phyloP scores from a whole-genome alignment of 352 stramenopile genomes.

The Pythium sp. region DNA sequence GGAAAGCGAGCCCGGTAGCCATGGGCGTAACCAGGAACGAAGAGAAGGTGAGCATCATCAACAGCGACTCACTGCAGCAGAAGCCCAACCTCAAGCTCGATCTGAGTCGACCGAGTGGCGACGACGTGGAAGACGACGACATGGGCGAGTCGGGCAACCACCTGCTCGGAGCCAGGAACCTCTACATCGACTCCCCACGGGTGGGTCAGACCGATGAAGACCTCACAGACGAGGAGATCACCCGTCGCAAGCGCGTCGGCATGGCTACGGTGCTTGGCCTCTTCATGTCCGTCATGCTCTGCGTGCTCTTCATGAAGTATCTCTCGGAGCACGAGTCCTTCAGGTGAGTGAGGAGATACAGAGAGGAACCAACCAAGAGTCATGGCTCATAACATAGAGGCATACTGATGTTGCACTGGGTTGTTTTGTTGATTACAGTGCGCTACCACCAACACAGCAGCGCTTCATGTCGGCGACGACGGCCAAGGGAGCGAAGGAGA shows the following conservation, averaged over 20 bases:
- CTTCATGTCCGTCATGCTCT: constrained; percentile 58
- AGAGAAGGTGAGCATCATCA: constrained; percentile 54
- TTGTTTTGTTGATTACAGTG: constrained; percentile 26
- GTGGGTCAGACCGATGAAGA: constrained; percentile 37
- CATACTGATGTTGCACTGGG: not conserved
- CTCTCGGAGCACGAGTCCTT: constrained; percentile 71
- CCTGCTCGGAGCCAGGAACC: constrained; percentile 39
- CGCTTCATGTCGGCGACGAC: constrained; percentile 77
- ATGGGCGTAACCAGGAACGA: constrained; percentile 27
- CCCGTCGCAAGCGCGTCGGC: constrained; percentile 51
- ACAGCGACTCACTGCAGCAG: constrained; percentile 42
- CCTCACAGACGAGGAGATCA: constrained; percentile 49
- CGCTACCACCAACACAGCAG: constrained; percentile 67
- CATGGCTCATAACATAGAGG: no score
- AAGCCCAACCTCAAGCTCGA: constrained; percentile 31
- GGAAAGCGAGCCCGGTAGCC: constrained; percentile 4
- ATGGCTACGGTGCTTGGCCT: constrained; percentile 54
- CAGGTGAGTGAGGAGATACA: constrained; percentile 28
- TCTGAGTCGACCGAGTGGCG: constrained; percentile 16
- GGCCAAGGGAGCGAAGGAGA: constrained; percentile 58
- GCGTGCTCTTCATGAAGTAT: constrained; percentile 58
- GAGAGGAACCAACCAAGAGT: no score
- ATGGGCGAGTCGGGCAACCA: constrained; percentile 38
- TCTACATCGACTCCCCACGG: constrained; percentile 75
- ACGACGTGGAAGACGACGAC: constrained; percentile 30